phyloP scores from a whole-genome alignment of 163 green algal species.

The Scenedesmus sp. region DNA sequence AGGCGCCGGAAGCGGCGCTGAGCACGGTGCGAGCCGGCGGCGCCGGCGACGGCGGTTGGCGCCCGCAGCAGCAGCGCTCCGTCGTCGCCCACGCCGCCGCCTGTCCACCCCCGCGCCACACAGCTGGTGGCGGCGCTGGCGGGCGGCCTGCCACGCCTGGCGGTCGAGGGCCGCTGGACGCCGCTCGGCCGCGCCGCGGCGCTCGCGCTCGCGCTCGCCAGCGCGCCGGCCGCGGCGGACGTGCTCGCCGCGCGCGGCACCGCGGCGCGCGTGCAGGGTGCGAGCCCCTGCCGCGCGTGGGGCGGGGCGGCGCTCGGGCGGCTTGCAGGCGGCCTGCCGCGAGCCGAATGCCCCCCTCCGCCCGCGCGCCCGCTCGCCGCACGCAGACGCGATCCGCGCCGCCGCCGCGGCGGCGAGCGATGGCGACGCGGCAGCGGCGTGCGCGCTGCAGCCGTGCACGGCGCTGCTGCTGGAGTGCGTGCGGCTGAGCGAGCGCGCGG shows the following conservation, averaged over 20 bases:
- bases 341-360: too few relatives aligned
- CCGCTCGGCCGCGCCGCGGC: background rate
- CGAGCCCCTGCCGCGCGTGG: background rate
- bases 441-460: slow-evolving; percentile 14
- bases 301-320: too few relatives aligned
- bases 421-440: background rate
- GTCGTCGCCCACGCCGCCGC: too few relatives aligned
- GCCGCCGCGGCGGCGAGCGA: background rate
- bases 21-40: too few relatives aligned
- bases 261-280: slow-evolving; percentile 34
- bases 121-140: background rate
- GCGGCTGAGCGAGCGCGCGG: slow-evolving; percentile 6
- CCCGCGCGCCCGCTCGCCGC: background rate
- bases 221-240: slow-evolving; percentile 9
- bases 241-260: slow-evolving; percentile 2
- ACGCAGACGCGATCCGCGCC: background rate
- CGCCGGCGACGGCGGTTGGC: too few relatives aligned
- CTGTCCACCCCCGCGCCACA: too few relatives aligned
- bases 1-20: too few relatives aligned
- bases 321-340: too few relatives aligned
- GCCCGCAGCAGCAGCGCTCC: too few relatives aligned
- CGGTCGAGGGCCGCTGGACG: slow-evolving; percentile 15
- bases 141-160: slow-evolving; percentile 2
- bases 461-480: slow-evolving; percentile 49
- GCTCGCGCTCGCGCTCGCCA: slow-evolving; percentile 35